Base-by-base conservation (phyloP, 768 basidiomycete species). In the Leccinum variicolor region DNA sequence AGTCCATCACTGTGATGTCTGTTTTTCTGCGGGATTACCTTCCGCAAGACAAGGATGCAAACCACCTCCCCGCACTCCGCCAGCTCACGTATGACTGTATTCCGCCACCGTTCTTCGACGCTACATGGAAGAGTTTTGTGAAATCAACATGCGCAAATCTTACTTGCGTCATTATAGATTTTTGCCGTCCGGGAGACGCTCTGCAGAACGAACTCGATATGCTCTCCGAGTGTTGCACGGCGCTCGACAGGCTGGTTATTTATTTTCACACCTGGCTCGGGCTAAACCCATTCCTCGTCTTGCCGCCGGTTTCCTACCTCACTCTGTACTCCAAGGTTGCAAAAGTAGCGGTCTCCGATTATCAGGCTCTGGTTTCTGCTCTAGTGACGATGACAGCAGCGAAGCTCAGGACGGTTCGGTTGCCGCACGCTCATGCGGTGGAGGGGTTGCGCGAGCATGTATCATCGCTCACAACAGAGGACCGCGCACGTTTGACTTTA, bases 41-140 rank as follows among this genome's bases (percentile, higher is more conserved):
- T 39, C 70, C 68, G 2, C 59, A 64, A 39, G 54, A 72, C 39
- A 70, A 65, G 39, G 56, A 64, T 31, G 59, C 55, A 39, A 72
- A 72, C 47, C 66, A 63, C 31, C 54, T 71, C 36, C 69, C 69
- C 31, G 65, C 70, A 28, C 69, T 71, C 39, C 64, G 70, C 34
- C 65, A 67, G 41, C 69, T 71, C 29, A 67, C 64, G 11, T 70
- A 72, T n/a, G 70, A 70, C 36, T 70, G 70, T 47, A 70, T 67
- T 23, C 70, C 70, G 4, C 70, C 66, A 2, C 68, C 69, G 19
- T 70, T 69, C 51, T 63, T 67, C 21, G 68, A 68, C 17, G 29
- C 61, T n/a, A 59, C 60, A n/a, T 70, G 70, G 69, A 69, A 61
- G 50, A 62, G 58, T 25, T 70, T 71, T 26, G 48, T 71, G 36